Percentiles rank a stretch among this genome's conserved stretches.
Evolutionary conservation across 2,329 filamentous ascomycete species (phyloP).

Genomic region (Myriosclerotinia scirpicola): DNA sequence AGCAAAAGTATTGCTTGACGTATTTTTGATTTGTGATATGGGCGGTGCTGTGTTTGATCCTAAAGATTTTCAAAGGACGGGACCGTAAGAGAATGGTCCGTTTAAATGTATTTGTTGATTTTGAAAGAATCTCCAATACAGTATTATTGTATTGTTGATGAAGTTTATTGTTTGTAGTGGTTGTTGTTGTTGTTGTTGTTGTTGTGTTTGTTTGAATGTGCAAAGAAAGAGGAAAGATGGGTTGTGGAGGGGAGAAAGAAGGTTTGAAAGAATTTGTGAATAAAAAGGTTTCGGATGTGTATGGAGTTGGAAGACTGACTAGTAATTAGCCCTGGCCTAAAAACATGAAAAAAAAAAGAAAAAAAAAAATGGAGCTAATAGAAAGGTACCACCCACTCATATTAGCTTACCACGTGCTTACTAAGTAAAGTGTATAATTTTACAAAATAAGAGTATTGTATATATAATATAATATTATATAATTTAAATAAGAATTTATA

Average conservation of each 20-base stretch:
- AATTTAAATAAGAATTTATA: no score
- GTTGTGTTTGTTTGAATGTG: not conserved
- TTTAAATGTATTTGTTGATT: not conserved
- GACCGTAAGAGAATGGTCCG: not conserved
- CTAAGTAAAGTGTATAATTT: no score
- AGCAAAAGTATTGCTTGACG: slow-evolving; percentile 3
- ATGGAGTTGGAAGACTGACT: not conserved
- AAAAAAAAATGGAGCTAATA: not conserved
- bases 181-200: not conserved
- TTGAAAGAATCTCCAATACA: slow-evolving; percentile 10
- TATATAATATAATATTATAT: no score
- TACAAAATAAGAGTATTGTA: no score
- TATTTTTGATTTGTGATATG: not conserved
- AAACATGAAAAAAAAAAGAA: not conserved
- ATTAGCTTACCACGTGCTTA: no score
- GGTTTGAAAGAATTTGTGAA: slow-evolving; percentile 15
- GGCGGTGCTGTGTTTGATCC: not conserved
- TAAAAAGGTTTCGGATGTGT: slow-evolving; percentile 18
- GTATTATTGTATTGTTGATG: slow-evolving; percentile 6
- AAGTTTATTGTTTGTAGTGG: not conserved
- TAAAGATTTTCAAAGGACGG: not conserved
- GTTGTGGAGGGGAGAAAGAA: slow-evolving; percentile 2
- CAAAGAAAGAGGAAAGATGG: slow-evolving; percentile 19
- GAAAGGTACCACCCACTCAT: no score
- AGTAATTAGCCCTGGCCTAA: slow-evolving; percentile 1